Evolutionary conservation across 164 flowering plant genomes (phyloP), one percentile per base, ranked within the genome.

Genomic region (Stephania japonica): DNA sequence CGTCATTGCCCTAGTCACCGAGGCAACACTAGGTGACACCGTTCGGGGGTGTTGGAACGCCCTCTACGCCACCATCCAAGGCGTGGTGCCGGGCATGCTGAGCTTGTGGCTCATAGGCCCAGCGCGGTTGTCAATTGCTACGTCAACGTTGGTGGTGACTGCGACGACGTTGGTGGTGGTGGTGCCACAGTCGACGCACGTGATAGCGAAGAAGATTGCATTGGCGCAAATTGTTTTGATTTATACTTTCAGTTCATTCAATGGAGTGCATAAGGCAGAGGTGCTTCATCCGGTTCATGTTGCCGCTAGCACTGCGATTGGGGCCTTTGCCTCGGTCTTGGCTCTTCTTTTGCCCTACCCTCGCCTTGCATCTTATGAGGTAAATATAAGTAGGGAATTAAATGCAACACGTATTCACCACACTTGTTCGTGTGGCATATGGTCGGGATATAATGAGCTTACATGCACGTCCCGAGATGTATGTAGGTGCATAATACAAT

Each of bases 271-370:
- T 0, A 82, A 85, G 14, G 86, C 80, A 1, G 73, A 85, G 0
- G 59, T 89, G 65, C 78, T 84, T 89, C 91, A 88, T 72, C 93
- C 96, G 10, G 27, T 87, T 4, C 91, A 80, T 26, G 88, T 90
- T 5, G 94, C 89, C 0, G 87, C 87, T 0, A 90, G 93, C 69
- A 85, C 97, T 0, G 90, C 82, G 0, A 27, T 89, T 14, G 98
- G 97, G 0, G 92, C 82, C 32, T 8, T 81, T 63, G 96, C 97
- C 66, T 85, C 87, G 50, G 82, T 90, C 21, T 38, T 89, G 25
- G 98, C 97, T 6, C 41, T 87, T 72, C 65, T 88, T 75, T 14
- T 94, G 24, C 98, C 98, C 0, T 88, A 64, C 69, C 98, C 97
- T 42, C 78, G 84, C 21, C 79, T 91, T 19, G 96, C 93, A 23